Evolutionary conservation across 2,329 filamentous ascomycete genomes (phyloP), one percentile per base, ranked within the genome.

Genomic region (Phialophora macrospora): DNA sequence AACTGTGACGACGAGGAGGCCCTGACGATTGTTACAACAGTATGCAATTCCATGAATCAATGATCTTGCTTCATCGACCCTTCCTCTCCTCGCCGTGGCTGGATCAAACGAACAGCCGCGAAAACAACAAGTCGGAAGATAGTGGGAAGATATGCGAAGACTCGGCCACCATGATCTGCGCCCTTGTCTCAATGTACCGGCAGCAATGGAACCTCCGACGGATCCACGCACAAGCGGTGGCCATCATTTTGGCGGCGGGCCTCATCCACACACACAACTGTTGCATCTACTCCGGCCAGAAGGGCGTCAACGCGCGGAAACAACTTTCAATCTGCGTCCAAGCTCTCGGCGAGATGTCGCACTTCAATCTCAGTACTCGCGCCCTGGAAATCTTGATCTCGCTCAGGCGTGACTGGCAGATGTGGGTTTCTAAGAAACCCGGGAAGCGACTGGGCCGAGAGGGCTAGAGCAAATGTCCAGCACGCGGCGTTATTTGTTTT

Each of bases 301-400:
- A 71, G 6, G 9, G 79, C 12, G 0, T 75, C 61, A 69, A 78
- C 84, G 65, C 76, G 74, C 46, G 81, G 73, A 52, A 75, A 76
- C 48, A 83, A 74, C 58, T 81, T 26, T 24, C 30, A 8, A 52
- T 62, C 48, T 69, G 67, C 52, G 55, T 66, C 22, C 69, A 71
- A 34, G 67, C 65, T 1, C 54, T 71, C 1, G 60, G 48, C 17
- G 69, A 69, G 30, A 69, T 71, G 28, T 67, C 59, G 24, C 67
- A 69, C n/a, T 71, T 68, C 57, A 62, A 60, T 28, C 67, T 63
- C 24, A 60, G 55, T 9, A 52, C 65, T 2, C 67, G 62, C 34
- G 69, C 61, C 1, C 58, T 68, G 7, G 69, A 71, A 11, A 57
- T 71, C 20, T 61, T 71, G 38, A 56, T 54, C 20, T 32, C 52